Conservation (phyloP, 2,329 filamentous ascomycete species). For the Fusarium denticulatum region DNA sequence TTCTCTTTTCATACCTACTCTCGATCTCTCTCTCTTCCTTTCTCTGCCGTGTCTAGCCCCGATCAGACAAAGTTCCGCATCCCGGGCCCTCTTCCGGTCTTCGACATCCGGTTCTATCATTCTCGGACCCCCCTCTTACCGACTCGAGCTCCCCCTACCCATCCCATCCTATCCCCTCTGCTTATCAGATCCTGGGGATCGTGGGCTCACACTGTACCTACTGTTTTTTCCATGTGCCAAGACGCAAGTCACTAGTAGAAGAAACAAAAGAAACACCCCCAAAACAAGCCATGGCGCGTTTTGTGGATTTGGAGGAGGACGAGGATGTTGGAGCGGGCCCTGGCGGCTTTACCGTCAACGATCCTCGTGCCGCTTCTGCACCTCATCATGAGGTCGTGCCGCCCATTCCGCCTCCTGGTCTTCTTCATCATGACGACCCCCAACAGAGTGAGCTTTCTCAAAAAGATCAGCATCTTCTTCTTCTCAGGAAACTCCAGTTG, state of each 20-base stretch:
- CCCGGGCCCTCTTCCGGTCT: conserved; percentile 33
- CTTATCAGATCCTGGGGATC: conserved; percentile 46
- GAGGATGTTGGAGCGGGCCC: conserved; percentile 35
- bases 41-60: conserved; percentile 24
- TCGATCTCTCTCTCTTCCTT: background rate
- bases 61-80: conserved; percentile 20
- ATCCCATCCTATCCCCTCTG: conserved; percentile 17
- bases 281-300: conserved; percentile 42
- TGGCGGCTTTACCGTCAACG: conserved; percentile 23
- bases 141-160: background rate
- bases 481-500: conserved; percentile 42
- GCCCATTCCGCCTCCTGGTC: conserved; percentile 38
- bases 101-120: conserved; percentile 38
- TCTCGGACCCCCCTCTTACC: conserved; percentile 23
- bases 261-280: background rate
- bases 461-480: conserved; percentile 41
- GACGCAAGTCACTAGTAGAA: conserved; percentile 12
- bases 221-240: conserved; percentile 13
- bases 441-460: conserved; percentile 32
- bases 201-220: conserved; percentile 27
- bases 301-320: conserved; percentile 45
- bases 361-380: conserved; percentile 33
- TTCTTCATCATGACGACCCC: conserved; percentile 38
- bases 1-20: conserved; percentile 10
- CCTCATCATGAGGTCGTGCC: conserved; percentile 38